phyloP scores from a whole-genome alignment of 1,284 basidiomycete genomes.

The Singerocomus inundabilis region DNA sequence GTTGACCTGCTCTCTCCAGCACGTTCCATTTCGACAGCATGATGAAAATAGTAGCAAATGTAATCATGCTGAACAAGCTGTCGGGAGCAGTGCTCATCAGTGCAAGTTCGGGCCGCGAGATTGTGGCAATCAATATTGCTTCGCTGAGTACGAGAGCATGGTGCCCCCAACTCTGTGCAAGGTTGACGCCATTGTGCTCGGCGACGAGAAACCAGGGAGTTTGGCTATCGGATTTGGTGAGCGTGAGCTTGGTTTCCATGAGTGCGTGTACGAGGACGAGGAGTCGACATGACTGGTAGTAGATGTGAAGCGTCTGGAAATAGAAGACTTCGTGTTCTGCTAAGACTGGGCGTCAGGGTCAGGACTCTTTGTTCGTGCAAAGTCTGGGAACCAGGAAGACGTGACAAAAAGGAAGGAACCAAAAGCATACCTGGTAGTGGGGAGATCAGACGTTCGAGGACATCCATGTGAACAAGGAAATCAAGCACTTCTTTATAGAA shows the following conservation, averaged over 20 bases:
- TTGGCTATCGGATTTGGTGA: conserved; percentile 22
- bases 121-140: conserved; percentile 34
- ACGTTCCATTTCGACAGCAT: conserved; percentile 41
- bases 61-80: conserved; percentile 41
- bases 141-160: conserved; percentile 42
- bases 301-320: conserved; percentile 38
- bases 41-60: conserved; percentile 41
- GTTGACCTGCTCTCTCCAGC: conserved; percentile 33
- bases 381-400: conserved; percentile 1
- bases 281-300: conserved; percentile 39
- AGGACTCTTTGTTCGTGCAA: conserved; percentile 13
- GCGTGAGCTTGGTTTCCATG: conserved; percentile 34
- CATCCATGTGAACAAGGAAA: conserved; percentile 36
- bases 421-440: conserved; percentile 39
- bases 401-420: neutral
- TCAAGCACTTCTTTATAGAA: conserved; percentile 38
- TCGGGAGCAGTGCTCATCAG: conserved; percentile 44
- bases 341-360: conserved; percentile 37
- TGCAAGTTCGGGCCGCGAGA: conserved; percentile 35
- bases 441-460: conserved; percentile 36
- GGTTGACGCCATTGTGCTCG: conserved; percentile 35
- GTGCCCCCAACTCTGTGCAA: conserved; percentile 38
- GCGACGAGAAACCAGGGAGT: conserved; percentile 35
- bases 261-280: conserved; percentile 39
- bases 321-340: conserved; percentile 41